phyloP scores from a whole-genome alignment of 1,284 basidiomycete genomes.

The Irpex sp. region DNA sequence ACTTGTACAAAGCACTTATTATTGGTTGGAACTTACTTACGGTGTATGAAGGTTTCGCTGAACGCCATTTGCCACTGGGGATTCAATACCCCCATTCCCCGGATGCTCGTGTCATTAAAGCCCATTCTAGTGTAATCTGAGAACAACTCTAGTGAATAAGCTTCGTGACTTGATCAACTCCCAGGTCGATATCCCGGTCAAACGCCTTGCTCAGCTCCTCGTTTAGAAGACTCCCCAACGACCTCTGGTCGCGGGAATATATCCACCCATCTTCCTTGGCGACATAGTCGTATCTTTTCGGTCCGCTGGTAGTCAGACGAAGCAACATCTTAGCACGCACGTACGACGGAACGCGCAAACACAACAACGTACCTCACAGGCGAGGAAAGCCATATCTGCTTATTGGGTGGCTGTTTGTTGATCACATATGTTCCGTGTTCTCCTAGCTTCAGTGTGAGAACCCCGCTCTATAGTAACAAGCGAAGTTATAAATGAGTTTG shows the following conservation, averaged over 20 bases:
- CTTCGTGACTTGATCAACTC: slow-evolving; percentile 18
- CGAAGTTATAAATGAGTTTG: slow-evolving; percentile 2
- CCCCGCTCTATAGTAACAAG: slow-evolving; percentile 62
- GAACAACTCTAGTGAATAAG: not conserved
- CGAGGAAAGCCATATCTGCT: slow-evolving; percentile 98
- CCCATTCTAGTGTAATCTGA: no score
- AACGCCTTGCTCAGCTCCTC: slow-evolving; percentile 51
- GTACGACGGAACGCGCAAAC: not conserved
- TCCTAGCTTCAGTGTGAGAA: slow-evolving; percentile 84
- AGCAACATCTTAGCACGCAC: slow-evolving; percentile 5
- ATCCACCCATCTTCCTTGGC: slow-evolving; percentile 63
- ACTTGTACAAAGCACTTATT: no score
- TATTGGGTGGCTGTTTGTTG: slow-evolving; percentile 99
- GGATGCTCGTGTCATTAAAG: no score
- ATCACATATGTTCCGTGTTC: slow-evolving; percentile 94
- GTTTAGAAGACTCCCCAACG: slow-evolving; percentile 67
- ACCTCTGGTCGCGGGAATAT: slow-evolving; percentile 67
- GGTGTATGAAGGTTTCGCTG: no score
- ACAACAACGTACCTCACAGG: slow-evolving; percentile 44
- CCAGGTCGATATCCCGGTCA: slow-evolving; percentile 23
- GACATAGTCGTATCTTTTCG: slow-evolving; percentile 83
- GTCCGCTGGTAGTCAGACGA: slow-evolving; percentile 56
- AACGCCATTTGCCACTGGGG: no score
- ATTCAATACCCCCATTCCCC: no score
- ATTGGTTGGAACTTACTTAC: no score